These are phyloP conservation scores for Arthrobotrys musiformis DNA, from an alignment of 2,329 filamentous ascomycete species.

Conservation along the genomic window DNA sequence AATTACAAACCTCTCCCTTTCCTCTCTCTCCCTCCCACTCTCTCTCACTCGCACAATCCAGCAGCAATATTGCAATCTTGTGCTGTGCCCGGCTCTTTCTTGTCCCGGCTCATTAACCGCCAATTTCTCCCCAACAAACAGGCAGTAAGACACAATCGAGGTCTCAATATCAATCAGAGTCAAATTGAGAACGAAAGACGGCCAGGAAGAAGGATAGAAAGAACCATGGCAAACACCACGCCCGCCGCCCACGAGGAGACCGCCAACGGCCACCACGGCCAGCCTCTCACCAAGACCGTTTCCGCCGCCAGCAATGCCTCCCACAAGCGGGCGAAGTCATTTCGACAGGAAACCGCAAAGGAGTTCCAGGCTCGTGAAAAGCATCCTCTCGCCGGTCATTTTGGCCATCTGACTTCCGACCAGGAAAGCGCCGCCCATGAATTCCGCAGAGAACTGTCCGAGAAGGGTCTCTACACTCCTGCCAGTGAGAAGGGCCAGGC, in stretches of 20 bases:
- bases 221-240: slow-evolving; percentile 49
- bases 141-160: background rate
- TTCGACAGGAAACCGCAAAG: slow-evolving; percentile 49
- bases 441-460: slow-evolving; percentile 22
- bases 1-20: background rate
- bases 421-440: slow-evolving; percentile 44
- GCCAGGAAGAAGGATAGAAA: background rate
- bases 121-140: slow-evolving; percentile 14
- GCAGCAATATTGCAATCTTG: slow-evolving; percentile 1
- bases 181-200: background rate
- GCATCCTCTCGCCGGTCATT: slow-evolving; percentile 49
- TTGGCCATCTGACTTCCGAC: slow-evolving; percentile 42
- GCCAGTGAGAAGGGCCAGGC: slow-evolving; percentile 61
- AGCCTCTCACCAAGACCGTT: slow-evolving; percentile 43
- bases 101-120: slow-evolving; percentile 19
- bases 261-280: slow-evolving; percentile 36
- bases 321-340: slow-evolving; percentile 48
- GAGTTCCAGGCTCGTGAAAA: slow-evolving; percentile 53
- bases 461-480: slow-evolving; percentile 62
- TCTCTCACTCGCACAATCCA: too few species aligned
- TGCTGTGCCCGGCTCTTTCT: slow-evolving; percentile 4
- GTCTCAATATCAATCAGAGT: background rate
- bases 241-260: slow-evolving; percentile 39
- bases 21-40: background rate
- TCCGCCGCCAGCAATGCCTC: slow-evolving; percentile 48